A percentile compares a stretch with the other conserved stretches of the same genome.
Conservation (phyloP, 1,284 basidiomycete species). For the Heterobasidion irregulare region DNA sequence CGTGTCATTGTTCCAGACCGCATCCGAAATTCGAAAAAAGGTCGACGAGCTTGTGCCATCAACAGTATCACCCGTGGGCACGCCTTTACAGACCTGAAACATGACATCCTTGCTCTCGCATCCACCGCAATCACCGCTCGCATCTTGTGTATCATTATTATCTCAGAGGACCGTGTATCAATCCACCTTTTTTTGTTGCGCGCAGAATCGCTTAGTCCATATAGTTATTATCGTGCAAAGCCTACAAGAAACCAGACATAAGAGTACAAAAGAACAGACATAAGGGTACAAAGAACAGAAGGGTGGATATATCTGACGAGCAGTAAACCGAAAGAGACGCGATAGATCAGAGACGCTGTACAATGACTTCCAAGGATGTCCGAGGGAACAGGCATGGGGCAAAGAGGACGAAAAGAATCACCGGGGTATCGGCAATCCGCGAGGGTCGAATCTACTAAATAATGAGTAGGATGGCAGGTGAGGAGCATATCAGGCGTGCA, state of each 20-base stretch:
- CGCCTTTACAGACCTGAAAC: constrained; percentile 5
- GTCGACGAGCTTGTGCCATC: constrained; percentile 59
- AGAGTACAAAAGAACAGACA: not conserved
- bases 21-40: constrained; percentile 64
- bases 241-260: no score
- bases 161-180: not conserved
- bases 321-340: not conserved
- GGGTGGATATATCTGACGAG: not conserved
- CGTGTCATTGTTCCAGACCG: constrained; percentile 34
- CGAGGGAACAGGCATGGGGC: not conserved
- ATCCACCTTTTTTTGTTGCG: no score
- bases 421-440: not conserved
- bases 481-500: not conserved
- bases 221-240: no score
- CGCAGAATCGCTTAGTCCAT: no score
- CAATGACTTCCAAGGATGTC: not conserved
- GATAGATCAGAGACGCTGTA: not conserved
- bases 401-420: not conserved
- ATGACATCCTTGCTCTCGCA: not conserved
- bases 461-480: not conserved
- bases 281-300: not conserved
- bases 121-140: not conserved
- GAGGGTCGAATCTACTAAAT: not conserved
- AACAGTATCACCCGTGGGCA: constrained; percentile 11
- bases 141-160: not conserved